Percentiles rank a stretch among this genome's conserved stretches.
phyloP scores from a whole-genome alignment of 2,329 filamentous ascomycete genomes.

The Teratosphaeriaceae sp. region DNA sequence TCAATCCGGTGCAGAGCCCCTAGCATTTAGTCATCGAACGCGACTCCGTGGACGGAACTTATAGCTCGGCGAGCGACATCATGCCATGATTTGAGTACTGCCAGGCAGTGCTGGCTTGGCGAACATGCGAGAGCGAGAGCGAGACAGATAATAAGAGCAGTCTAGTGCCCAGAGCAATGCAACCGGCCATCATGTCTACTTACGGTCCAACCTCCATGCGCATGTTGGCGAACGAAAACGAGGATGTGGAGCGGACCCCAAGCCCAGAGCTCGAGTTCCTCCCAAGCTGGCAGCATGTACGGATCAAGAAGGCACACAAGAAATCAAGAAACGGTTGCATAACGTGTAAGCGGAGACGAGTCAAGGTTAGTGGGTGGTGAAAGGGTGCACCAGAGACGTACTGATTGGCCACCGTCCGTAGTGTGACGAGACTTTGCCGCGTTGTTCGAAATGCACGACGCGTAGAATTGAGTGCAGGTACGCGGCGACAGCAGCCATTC shows the following conservation, averaged over 20 bases:
- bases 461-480: background rate
- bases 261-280: background rate
- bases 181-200: background rate
- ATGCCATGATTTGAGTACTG: no score
- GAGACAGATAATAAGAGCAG: no score
- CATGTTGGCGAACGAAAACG: background rate
- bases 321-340: slow-evolving; percentile 6
- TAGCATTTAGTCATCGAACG: no score
- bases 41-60: no score
- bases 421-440: background rate
- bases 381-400: background rate
- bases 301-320: slow-evolving; percentile 4
- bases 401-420: background rate
- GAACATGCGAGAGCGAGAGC: no score
- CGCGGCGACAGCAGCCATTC: background rate
- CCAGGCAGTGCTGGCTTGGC: no score
- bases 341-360: slow-evolving; percentile 6
- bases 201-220: background rate
- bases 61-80: no score
- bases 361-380: slow-evolving; percentile 6
- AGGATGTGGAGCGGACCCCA: background rate
- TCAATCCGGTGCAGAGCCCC: no score
- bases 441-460: background rate
- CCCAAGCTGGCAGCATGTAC: background rate
- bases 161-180: no score